These are phyloP conservation scores for Yarrowia sp. DNA, from an alignment of 805 yeast species.

Conservation along the genomic window DNA sequence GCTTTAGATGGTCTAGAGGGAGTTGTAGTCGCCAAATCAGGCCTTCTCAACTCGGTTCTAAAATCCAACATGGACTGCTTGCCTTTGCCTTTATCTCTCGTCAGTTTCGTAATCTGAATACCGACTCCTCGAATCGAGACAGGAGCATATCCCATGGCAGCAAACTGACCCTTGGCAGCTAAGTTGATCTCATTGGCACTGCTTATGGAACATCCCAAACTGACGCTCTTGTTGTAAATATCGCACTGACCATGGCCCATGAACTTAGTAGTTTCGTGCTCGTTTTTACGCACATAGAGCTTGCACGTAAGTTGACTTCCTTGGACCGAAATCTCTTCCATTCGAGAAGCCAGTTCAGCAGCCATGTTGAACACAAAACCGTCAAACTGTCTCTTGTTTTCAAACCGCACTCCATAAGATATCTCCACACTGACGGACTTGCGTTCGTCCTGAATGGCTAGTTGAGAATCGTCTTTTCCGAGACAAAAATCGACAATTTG, in stretches of 20 bases:
- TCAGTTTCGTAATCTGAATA: conserved; percentile 59
- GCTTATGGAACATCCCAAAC: conserved; percentile 57
- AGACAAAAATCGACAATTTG: conserved; percentile 57
- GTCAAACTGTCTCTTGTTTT: conserved; percentile 58
- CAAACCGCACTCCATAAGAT: conserved; percentile 84
- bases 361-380: conserved; percentile 56
- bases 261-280: conserved; percentile 72
- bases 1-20: no score
- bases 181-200: conserved; percentile 50
- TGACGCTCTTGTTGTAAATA: conserved; percentile 53
- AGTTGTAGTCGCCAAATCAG: no score
- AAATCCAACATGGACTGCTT: conserved; percentile 5
- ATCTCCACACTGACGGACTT: conserved; percentile 85
- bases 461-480: conserved; percentile 65
- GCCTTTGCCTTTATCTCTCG: conserved; percentile 3
- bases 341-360: conserved; percentile 54
- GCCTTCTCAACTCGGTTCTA: not conserved
- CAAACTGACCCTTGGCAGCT: conserved; percentile 54
- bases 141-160: conserved; percentile 58
- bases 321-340: conserved; percentile 45
- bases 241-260: conserved; percentile 85
- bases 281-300: conserved; percentile 57
- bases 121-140: conserved; percentile 76
- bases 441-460: conserved; percentile 45
- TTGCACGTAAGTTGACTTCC: conserved; percentile 64